Conservation (phyloP, 1,284 basidiomycete genomes). For the Ustilago cynodontis region DNA sequence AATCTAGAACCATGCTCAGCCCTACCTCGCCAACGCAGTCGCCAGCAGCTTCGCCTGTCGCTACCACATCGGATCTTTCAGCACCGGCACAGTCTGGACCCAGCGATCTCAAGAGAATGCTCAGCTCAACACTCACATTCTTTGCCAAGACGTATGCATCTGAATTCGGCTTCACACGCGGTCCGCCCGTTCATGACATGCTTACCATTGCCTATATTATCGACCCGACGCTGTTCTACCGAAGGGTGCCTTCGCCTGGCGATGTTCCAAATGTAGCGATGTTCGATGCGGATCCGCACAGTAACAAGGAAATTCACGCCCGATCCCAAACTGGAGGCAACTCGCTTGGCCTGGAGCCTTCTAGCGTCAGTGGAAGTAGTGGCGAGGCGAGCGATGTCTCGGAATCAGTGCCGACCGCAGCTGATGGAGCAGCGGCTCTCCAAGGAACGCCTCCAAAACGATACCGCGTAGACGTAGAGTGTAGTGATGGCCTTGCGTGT, state of each 20-base stretch:
- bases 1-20: slow-evolving; percentile 22
- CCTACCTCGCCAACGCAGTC: slow-evolving; percentile 23
- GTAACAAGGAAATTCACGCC: slow-evolving; percentile 30
- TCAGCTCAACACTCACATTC: slow-evolving; percentile 59
- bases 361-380: slow-evolving; percentile 8
- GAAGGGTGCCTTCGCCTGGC: slow-evolving; percentile 44
- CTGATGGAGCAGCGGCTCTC: neutral
- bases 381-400: slow-evolving; percentile 22
- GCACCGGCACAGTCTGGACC: slow-evolving; percentile 29
- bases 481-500: slow-evolving; percentile 42
- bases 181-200: slow-evolving; percentile 64
- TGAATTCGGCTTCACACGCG: slow-evolving; percentile 59
- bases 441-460: slow-evolving; percentile 39
- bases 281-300: slow-evolving; percentile 44
- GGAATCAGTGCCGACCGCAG: slow-evolving; percentile 6
- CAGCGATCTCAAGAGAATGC: slow-evolving; percentile 43
- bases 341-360: slow-evolving; percentile 27
- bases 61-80: slow-evolving; percentile 18
- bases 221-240: slow-evolving; percentile 59
- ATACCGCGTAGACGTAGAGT: slow-evolving; percentile 59
- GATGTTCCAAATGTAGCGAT: slow-evolving; percentile 31
- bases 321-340: slow-evolving; percentile 8
- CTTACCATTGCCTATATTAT: slow-evolving; percentile 62
- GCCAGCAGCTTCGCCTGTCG: slow-evolving; percentile 19
- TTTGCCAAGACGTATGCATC: slow-evolving; percentile 54